phyloP scores from a whole-genome alignment of 2,329 filamentous ascomycete genomes.

The Corinectria fuckeliana region DNA sequence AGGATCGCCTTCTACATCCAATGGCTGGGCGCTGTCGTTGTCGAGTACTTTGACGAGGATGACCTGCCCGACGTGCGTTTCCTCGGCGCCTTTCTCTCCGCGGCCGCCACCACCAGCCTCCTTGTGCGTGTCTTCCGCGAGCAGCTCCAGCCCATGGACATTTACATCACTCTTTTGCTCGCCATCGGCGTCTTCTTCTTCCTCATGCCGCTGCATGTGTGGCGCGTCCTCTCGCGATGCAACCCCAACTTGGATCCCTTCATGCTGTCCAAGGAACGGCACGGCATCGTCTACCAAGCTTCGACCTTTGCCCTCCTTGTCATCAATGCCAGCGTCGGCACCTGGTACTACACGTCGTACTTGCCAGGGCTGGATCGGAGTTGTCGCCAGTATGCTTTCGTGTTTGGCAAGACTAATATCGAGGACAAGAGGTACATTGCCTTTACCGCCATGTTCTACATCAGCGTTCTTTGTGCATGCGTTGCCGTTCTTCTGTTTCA shows the following conservation, averaged over 20 bases:
- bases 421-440: conserved; percentile 37
- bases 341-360: conserved; percentile 43
- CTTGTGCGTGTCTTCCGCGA: conserved; percentile 34
- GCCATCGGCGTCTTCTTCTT: conserved; percentile 41
- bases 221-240: conserved; percentile 42
- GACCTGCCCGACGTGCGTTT: conserved; percentile 40
- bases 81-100: conserved; percentile 43
- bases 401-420: conserved; percentile 40
- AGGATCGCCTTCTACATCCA: conserved; percentile 45
- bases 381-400: conserved; percentile 42
- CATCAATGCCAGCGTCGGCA: conserved; percentile 37
- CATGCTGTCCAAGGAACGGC: conserved; percentile 34
- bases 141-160: conserved; percentile 38
- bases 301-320: conserved; percentile 37
- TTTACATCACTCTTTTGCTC: conserved; percentile 43
- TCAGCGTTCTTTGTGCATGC: conserved; percentile 35
- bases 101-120: conserved; percentile 36
- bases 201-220: conserved; percentile 43
- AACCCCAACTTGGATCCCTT: conserved; percentile 41
- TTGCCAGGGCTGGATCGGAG: conserved; percentile 30
- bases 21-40: conserved; percentile 44
- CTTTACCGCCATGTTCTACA: conserved; percentile 41
- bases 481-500: conserved; percentile 33
- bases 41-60: conserved; percentile 41
- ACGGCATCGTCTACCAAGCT: conserved; percentile 36